These are phyloP conservation scores for Closterium sp. DNA, from an alignment of 139 green algal genomes.

Conservation along the genomic window DNA sequence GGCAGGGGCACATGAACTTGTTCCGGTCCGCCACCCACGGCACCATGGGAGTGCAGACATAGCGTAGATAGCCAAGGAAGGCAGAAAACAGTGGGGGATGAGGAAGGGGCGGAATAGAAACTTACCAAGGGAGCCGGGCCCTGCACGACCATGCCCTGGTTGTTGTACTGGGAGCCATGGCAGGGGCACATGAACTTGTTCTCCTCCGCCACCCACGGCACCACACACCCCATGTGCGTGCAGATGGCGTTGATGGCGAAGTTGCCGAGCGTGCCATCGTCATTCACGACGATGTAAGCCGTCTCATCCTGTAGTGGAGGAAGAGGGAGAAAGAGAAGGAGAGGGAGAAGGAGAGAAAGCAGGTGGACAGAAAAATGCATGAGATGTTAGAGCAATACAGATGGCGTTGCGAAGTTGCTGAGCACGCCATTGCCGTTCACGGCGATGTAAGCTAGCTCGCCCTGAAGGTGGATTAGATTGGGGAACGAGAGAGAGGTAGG, in stretches of 20 bases:
- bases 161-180: constrained; percentile 98
- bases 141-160: constrained; percentile 87
- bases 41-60: too few species aligned
- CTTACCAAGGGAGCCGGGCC: constrained; percentile 83
- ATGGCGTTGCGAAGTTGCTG: too few species aligned
- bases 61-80: too few species aligned
- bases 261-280: constrained; percentile 75
- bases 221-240: constrained; percentile 98
- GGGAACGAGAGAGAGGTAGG: too few species aligned
- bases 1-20: constrained; percentile 99
- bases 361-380: too few species aligned
- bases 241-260: constrained; percentile 98
- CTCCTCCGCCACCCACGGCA: constrained; percentile 95
- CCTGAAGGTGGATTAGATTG: too few species aligned
- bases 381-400: too few species aligned
- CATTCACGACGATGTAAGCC: constrained; percentile 94
- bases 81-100: too few species aligned
- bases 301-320: constrained; percentile 72
- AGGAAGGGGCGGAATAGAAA: too few species aligned
- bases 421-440: too few species aligned
- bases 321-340: background rate
- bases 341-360: background rate
- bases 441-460: too few species aligned
- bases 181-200: constrained; percentile 99
- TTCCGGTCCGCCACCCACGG: constrained; percentile 97